Percentiles rank a stretch among this genome's conserved stretches.
Evolutionary conservation across 2,329 filamentous ascomycete genomes (phyloP).

Genomic region (Neopestalotiopsis sp.): DNA sequence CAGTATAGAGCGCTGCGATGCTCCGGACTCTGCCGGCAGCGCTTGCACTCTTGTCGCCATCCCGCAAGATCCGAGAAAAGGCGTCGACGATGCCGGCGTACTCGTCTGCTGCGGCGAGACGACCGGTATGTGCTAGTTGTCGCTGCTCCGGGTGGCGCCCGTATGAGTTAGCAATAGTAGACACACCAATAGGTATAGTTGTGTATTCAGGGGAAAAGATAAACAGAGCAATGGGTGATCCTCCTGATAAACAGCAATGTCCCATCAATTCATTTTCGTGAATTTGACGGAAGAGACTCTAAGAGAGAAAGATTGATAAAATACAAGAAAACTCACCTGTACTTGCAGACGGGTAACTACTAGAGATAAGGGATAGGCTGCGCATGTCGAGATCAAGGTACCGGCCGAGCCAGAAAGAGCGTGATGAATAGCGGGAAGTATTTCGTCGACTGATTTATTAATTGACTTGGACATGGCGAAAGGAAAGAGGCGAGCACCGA

Average conservation of each 20-base stretch:
- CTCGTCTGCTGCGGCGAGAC: constrained; percentile 37
- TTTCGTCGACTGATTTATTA: constrained; percentile 29
- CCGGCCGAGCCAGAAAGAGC: constrained; percentile 81
- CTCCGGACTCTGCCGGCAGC: constrained; percentile 67
- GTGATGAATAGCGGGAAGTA: constrained; percentile 79
- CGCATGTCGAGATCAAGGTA: constrained; percentile 78
- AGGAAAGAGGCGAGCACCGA: constrained; percentile 1
- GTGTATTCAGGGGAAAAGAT: too few species aligned
- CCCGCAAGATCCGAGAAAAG: constrained; percentile 68
- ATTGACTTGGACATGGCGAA: constrained; percentile 21
- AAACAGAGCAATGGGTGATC: too few species aligned
- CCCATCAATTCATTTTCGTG: too few species aligned
- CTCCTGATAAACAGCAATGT: too few species aligned
- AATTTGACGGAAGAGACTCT: too few species aligned
- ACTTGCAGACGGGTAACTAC: constrained; percentile 84
- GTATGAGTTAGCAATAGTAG: neutral
- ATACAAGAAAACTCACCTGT: constrained; percentile 47
- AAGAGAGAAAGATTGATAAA: neutral
- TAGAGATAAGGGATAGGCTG: constrained; percentile 82
- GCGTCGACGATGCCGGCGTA: constrained; percentile 75
- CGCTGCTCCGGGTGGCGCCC: neutral
- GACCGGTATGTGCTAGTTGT: constrained; percentile 25
- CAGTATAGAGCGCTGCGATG: constrained; percentile 69
- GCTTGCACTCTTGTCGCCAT: constrained; percentile 18
- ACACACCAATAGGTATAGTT: neutral